These are phyloP conservation scores for Lophiotrema nucula DNA, from an alignment of 495 filamentous ascomycete genomes.

Conservation along the genomic window DNA sequence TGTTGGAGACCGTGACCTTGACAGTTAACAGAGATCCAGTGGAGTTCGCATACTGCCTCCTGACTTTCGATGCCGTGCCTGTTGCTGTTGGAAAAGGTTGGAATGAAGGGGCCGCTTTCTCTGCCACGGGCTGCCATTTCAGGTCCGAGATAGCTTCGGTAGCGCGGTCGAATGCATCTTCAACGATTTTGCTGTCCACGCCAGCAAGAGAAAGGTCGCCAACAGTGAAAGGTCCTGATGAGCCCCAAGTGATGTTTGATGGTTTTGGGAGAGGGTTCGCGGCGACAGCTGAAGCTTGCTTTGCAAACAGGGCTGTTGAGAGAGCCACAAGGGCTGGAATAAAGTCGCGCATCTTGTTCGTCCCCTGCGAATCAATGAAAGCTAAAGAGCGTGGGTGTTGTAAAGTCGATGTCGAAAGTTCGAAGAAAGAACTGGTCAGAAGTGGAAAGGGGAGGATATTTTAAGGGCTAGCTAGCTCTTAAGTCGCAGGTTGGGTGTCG, in stretches of 20 bases:
- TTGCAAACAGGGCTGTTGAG: slow-evolving; percentile 7
- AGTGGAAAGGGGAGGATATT: slow-evolving; percentile 13
- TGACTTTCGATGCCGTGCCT: slow-evolving; percentile 35
- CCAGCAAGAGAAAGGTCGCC: slow-evolving; percentile 36
- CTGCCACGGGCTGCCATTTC: slow-evolving; percentile 54
- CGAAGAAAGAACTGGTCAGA: neutral
- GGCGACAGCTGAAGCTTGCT: slow-evolving; percentile 40
- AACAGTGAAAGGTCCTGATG: slow-evolving; percentile 48
- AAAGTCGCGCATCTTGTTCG: slow-evolving; percentile 17
- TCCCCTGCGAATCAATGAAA: neutral
- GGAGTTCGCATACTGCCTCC: slow-evolving; percentile 32
- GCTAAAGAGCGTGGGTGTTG: slow-evolving; percentile 25
- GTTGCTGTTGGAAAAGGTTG: slow-evolving; percentile 49
- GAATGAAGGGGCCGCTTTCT: slow-evolving; percentile 51
- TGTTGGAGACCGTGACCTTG: slow-evolving; percentile 47
- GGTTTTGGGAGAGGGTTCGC: slow-evolving; percentile 59
- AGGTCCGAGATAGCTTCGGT: slow-evolving; percentile 48
- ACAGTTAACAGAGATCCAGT: slow-evolving; percentile 33
- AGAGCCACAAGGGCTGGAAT: slow-evolving; percentile 18
- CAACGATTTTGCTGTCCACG: slow-evolving; percentile 38
- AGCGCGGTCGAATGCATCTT: slow-evolving; percentile 50
- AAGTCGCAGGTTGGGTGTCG: no score
- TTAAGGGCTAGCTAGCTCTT: slow-evolving; percentile 1
- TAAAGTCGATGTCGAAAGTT: neutral
- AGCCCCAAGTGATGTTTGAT: slow-evolving; percentile 54